Percentiles rank a stretch among this genome's conserved stretches.
Evolutionary conservation across 106 monocot species (phyloP).

Genomic region (Amphibolis antarctica): DNA sequence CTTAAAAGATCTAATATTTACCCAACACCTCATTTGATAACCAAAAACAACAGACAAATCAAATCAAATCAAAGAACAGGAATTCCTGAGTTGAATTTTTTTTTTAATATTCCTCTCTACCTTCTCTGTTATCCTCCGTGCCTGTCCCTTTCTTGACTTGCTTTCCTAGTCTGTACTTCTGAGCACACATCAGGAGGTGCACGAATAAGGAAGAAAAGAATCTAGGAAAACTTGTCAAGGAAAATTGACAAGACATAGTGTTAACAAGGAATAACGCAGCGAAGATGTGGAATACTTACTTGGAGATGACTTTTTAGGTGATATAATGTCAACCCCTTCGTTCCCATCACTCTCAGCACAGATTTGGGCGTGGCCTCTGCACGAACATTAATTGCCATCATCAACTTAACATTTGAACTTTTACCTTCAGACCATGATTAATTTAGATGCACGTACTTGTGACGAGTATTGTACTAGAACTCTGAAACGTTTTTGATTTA

Average conservation of each 20-base stretch:
- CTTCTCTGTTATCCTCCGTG: slow-evolving; percentile 20
- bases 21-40: too few species aligned
- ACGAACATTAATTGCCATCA: background rate
- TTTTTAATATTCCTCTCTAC: slow-evolving; percentile 11
- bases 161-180: slow-evolving; percentile 82
- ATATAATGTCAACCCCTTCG: slow-evolving; percentile 70
- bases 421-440: background rate
- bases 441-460: background rate
- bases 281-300: slow-evolving; percentile 12
- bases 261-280: background rate
- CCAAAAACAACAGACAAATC: too few species aligned
- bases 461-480: background rate
- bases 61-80: too few species aligned
- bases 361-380: slow-evolving; percentile 81
- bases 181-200: background rate
- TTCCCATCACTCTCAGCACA: slow-evolving; percentile 68
- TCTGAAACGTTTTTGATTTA: too few species aligned
- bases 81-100: too few species aligned
- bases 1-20: too few species aligned
- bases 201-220: background rate
- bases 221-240: background rate
- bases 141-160: slow-evolving; percentile 31
- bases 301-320: slow-evolving; percentile 86
- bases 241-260: background rate
- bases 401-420: background rate